Base-by-base conservation (phyloP, 2,329 filamentous ascomycete genomes). In the Curvularia lunata region DNA sequence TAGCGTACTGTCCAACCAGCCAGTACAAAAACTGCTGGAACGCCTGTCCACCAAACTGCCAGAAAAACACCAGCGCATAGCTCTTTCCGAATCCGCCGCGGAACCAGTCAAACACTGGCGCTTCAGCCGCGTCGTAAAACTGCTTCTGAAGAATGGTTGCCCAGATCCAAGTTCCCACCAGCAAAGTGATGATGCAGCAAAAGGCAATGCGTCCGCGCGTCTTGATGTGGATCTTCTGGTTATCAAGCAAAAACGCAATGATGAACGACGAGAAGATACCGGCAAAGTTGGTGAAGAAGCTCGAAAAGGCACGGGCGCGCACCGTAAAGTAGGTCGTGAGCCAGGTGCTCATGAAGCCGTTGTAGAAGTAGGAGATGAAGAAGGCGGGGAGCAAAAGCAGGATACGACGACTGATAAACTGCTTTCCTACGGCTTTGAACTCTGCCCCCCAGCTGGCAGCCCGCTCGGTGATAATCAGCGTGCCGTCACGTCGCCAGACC, bases 401-500 rank as follows among this genome's bases (percentile, higher is more conserved):
- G 12, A 75, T 75, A 2, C 72, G 55, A 16, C 71, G 69, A 48
- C 69, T 73, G 52, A 72, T 46, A 45, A 76, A 69, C 6, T 70
- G 67, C 48, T 63, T 67, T 41, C 68, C 70, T 10, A 74, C 70
- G 2, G 70, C 71, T 27, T 68, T 64, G 64, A 74, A 74, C 30
- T 75, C 72, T 8, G 59, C 63, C 13, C 46, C 57, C 67, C 68
- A 72, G 19, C 55, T 66, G 3, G 67, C 46, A 3, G 69, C 68
- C 30, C 62, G 69, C 32, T 67, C 49, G 1, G 65, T 67, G 16
- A 73, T 65, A 25, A 74, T 68, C 40, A 49, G 58, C 2, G 76
- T 79, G 19, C 79, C 78, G 48, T 83, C 79, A 12, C 75, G 73
- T 19, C 81, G 75, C 59, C 74, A 75, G 5, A 83, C 78, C 34